A percentile compares a stretch with the other conserved stretches of the same genome.
These are phyloP conservation scores for Elongisporangium undulatum DNA, from an alignment of 352 stramenopile genomes.

Conservation along the genomic window DNA sequence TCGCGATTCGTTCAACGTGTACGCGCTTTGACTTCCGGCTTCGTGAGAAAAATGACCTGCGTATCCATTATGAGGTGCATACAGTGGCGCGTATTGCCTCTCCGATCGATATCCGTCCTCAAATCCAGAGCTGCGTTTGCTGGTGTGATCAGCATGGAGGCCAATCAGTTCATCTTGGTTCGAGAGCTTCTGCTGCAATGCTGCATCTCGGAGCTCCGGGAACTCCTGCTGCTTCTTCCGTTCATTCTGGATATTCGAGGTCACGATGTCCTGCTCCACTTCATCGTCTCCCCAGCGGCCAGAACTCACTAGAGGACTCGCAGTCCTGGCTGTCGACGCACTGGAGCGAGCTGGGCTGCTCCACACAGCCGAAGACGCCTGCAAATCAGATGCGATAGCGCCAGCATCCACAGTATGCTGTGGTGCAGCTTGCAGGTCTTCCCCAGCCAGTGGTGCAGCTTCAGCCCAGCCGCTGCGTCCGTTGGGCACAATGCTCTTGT, in stretches of 20 bases:
- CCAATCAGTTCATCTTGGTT: constrained; percentile 4
- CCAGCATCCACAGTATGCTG: constrained; percentile 8
- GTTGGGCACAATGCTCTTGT: constrained; percentile 30
- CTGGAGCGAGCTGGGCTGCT: not conserved
- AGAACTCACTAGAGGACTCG: constrained; percentile 9
- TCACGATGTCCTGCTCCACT: constrained; percentile 55
- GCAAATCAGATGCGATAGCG: constrained; percentile 21
- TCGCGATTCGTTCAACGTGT: not conserved
- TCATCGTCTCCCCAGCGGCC: constrained; percentile 75
- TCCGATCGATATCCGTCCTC: constrained; percentile 16
- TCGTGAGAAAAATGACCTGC: not conserved
- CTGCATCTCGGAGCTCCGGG: constrained; percentile 27
- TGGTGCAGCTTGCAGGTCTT: not conserved
- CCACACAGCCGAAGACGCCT: constrained; percentile 4
- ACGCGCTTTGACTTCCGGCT: not conserved
- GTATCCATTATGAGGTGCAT: constrained; percentile 5
- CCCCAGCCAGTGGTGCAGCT: constrained; percentile 7
- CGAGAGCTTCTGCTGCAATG: constrained; percentile 10
- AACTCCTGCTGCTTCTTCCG: constrained; percentile 32
- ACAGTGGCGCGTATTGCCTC: constrained; percentile 8
- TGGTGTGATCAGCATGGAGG: constrained; percentile 11
- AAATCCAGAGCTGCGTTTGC: constrained; percentile 13
- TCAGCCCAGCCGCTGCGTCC: constrained; percentile 2
- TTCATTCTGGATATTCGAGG: constrained; percentile 19
- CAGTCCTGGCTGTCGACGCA: not conserved